Evolutionary conservation across 139 green algal species (phyloP), one percentile per base, ranked within the genome.

Genomic region (Dunaliella primolecta): DNA sequence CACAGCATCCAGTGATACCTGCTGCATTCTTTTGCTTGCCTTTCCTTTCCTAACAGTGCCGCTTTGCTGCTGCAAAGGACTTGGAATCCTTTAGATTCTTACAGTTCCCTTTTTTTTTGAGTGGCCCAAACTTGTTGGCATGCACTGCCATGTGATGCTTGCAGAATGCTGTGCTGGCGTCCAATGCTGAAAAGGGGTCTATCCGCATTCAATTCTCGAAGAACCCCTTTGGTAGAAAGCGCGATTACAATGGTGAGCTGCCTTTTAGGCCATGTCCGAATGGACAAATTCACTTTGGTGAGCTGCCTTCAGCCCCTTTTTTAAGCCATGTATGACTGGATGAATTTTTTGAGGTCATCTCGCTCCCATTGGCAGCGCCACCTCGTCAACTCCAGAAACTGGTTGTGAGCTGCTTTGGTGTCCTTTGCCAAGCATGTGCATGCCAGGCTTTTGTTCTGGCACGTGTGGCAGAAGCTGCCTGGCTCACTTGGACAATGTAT

Each of bases 221-320:
- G 81, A 98, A 98, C 87, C 95, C 95, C 0, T 96, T 97, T 81
- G 95, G 95, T 36, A 91, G 91, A 76, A 98, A 98, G 90, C 89
- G 94, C 0, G 95, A 97, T 76, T 74, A 77, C 0, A 81, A 85
- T 2, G 90, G 90, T 34, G 82, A 64, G 46, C n/a, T n/a, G n/a
- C n/a, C n/a, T n/a, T n/a, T 64, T 7, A 64, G 46, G 7, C 46
- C 7, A 15, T 15, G 46, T 64, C 7, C 46, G 7, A 64, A 7
- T 15, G 15, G 46, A 15, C 46, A 64, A 7, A 7, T 64, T 15
- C 46, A 64, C 7, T 15, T 64, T 25, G 46, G 46, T 64, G 15
- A 64, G 7, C 46, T 64, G 46, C 7, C 7, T 7, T 64, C 46
- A 64, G n/a, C n/a, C n/a, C n/a, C n/a, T n/a, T n/a, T n/a, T n/a